These are phyloP conservation scores for Talaromyces thailandensis DNA, from an alignment of 495 filamentous ascomycete genomes.

Conservation along the genomic window DNA sequence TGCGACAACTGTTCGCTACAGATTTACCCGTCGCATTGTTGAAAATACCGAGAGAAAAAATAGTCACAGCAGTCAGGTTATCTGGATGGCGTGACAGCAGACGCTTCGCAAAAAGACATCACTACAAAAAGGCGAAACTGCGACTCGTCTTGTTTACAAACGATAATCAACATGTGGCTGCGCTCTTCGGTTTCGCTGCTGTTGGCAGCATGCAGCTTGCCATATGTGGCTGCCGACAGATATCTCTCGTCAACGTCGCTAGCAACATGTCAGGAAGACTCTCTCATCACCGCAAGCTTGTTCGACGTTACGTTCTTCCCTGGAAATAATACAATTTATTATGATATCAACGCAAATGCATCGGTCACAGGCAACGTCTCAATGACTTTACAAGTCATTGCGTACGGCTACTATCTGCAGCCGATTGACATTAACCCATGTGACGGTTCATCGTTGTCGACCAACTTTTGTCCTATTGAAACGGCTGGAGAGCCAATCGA, in stretches of 20 bases:
- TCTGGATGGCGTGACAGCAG: neutral
- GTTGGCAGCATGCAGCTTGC: neutral
- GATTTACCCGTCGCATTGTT: neutral
- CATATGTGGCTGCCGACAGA: neutral
- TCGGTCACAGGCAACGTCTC: slow-evolving; percentile 65
- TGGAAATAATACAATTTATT: slow-evolving; percentile 48
- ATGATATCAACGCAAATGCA: slow-evolving; percentile 65
- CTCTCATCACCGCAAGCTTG: slow-evolving; percentile 56
- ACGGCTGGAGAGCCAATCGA: slow-evolving; percentile 6
- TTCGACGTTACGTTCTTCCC: slow-evolving; percentile 66
- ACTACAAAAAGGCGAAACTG: neutral
- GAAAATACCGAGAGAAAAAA: neutral
- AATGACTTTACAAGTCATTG: slow-evolving; percentile 58
- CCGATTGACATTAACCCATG: slow-evolving; percentile 61
- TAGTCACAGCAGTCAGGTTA: neutral
- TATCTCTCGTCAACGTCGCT: slow-evolving; percentile 50
- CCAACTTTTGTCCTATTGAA: slow-evolving; percentile 9
- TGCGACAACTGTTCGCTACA: neutral
- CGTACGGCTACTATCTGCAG: slow-evolving; percentile 64
- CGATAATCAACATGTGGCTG: neutral
- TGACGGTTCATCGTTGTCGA: slow-evolving; percentile 17
- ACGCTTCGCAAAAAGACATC: neutral
- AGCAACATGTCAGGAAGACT: slow-evolving; percentile 56
- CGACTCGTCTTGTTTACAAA: neutral
- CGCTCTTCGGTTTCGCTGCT: neutral